Evolutionary conservation across 257 asterid genomes (phyloP), one percentile per base, ranked within the genome.

Genomic region (Ilex asprella): DNA sequence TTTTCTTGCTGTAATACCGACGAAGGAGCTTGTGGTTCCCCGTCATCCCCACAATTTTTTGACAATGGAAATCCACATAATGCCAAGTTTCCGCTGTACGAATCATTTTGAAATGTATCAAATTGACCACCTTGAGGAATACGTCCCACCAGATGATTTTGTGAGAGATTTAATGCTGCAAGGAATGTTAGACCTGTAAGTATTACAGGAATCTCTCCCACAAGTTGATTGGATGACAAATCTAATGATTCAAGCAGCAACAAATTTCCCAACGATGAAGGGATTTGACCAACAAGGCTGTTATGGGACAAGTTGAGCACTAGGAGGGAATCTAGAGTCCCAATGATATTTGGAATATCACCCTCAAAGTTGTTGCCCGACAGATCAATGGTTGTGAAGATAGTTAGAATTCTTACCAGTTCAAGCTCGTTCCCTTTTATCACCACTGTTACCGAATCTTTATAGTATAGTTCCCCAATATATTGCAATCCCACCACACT

Each of bases 21-120:
- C 15, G 11, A 30, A 53, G 57, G 30, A 2, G 27, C 10, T 1
- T 58, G 35, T 29, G 30, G 54, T 9, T 10, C 31, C 39, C 8
- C 7, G 10, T 21, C 30, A 4, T 56, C 62, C n/a, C 13, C 53
- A n/a, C 76, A 72, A 12, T 1, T 15, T 10, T 57, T 49, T 30
- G 76, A 55, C 68, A 72, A 39, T 39, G 76, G 76, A 35, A 55
- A 47, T 39, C 76, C 76, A 16, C 72, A 72, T 31, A 71, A 61
- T 30, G 46, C 71, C 3, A 21, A 2, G 67, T 71, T 71, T 27
- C 67, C 76, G 2, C 11, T 16, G 44, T 71, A 71, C 12, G 71
- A 71, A 21, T 35, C 10, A 52, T 65, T 65, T 14, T 16, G 12
- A 31, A 60, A 71, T 27, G 76, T 60, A 12, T 32, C n/a, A n/a